These are phyloP conservation scores for Kodamaea kaohsiungensis DNA, from an alignment of 805 yeast genomes.

Conservation along the genomic window DNA sequence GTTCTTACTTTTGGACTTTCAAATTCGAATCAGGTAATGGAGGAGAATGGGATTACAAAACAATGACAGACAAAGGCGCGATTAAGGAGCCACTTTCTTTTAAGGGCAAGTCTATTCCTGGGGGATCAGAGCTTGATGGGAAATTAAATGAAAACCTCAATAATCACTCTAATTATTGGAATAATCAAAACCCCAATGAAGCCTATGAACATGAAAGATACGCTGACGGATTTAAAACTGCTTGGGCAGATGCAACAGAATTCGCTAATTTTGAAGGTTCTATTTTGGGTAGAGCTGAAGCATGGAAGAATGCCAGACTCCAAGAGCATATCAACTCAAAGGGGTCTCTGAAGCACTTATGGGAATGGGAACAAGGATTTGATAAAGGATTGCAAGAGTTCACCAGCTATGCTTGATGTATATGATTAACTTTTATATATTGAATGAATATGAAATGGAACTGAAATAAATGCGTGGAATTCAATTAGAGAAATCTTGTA, in stretches of 20 bases:
- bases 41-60: slow-evolving; percentile 93
- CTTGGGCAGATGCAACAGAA: slow-evolving; percentile 69
- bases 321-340: slow-evolving; percentile 57
- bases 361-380: slow-evolving; percentile 94
- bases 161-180: slow-evolving; percentile 71
- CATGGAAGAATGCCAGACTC: slow-evolving; percentile 67
- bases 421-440: not conserved
- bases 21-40: slow-evolving; percentile 88
- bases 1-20: slow-evolving; percentile 88
- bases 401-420: not conserved
- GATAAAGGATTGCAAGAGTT: slow-evolving; percentile 58
- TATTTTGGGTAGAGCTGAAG: slow-evolving; percentile 67
- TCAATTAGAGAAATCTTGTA: too few relatives aligned
- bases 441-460: not conserved
- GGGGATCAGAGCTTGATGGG: slow-evolving; percentile 41
- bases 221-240: slow-evolving; percentile 74
- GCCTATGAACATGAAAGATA: slow-evolving; percentile 80
- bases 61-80: slow-evolving; percentile 68
- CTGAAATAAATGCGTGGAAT: not conserved
- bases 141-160: slow-evolving; percentile 35
- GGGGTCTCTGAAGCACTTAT: slow-evolving; percentile 59
- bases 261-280: slow-evolving; percentile 74
- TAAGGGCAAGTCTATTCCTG: slow-evolving; percentile 35
- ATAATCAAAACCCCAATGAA: slow-evolving; percentile 52
- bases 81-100: slow-evolving; percentile 24